Percentiles rank a stretch among this genome's conserved stretches.
Conservation (phyloP, 179 eudicot species). For the Actinidia chinensis region DNA sequence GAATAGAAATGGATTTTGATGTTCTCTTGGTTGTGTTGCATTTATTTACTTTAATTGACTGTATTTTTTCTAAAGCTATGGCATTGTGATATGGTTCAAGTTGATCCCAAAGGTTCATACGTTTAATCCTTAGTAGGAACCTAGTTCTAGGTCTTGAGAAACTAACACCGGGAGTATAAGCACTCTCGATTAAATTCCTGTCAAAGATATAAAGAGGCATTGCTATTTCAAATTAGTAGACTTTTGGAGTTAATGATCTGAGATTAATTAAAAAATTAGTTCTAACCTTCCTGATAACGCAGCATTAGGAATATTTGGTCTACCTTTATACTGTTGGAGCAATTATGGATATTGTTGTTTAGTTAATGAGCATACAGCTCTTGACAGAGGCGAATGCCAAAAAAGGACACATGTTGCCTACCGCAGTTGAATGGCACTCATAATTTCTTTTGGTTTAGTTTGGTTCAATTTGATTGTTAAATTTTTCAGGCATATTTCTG, state of each 20-base stretch:
- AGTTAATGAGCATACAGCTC: not conserved
- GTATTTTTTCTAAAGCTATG: no score
- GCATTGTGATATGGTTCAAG: not conserved
- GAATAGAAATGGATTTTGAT: not conserved
- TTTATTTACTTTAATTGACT: not conserved
- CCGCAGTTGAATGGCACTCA: not conserved
- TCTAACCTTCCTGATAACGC: not conserved
- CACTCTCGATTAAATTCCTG: no score
- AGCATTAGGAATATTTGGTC: not conserved
- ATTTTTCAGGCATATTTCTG: not conserved
- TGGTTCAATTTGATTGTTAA: not conserved
- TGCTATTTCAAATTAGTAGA: not conserved
- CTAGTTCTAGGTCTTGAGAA: not conserved
- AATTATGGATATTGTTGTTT: not conserved
- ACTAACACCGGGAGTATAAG: not conserved
- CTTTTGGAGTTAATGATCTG: not conserved
- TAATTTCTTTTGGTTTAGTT: not conserved
- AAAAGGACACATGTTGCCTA: not conserved
- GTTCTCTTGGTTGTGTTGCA: not conserved
- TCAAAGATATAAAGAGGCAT: not conserved
- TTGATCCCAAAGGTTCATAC: no score
- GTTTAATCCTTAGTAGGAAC: not conserved
- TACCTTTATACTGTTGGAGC: slow-evolving; percentile 1
- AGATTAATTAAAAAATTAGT: not conserved
- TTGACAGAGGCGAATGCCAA: no score